A percentile compares a stretch with the other conserved stretches of the same genome.
phyloP scores from a whole-genome alignment of 176 grass and related monocot species.

The Elymus sibiricus region DNA sequence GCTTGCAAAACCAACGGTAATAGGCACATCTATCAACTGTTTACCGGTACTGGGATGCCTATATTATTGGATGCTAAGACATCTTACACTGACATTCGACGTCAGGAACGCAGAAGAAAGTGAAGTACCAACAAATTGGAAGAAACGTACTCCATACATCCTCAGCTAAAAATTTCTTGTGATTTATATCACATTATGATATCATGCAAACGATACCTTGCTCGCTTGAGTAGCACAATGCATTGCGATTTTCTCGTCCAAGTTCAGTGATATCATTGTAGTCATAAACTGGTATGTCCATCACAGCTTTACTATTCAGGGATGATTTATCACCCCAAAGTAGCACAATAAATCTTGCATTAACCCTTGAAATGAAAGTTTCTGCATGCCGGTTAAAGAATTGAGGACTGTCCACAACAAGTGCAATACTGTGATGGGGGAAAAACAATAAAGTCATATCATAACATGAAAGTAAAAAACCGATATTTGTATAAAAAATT shows the following conservation, averaged over 20 bases:
- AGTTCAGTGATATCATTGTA: constrained; percentile 73
- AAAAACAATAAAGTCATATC: constrained; percentile 35
- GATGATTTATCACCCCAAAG: constrained; percentile 87
- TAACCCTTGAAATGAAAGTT: constrained; percentile 64
- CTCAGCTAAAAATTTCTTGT: not conserved
- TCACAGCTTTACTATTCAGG: constrained; percentile 51
- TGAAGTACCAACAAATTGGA: not conserved
- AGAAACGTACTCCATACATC: not conserved
- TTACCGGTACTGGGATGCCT: constrained; percentile 2
- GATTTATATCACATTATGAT: not conserved
- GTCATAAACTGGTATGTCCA: constrained; percentile 65
- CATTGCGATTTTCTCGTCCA: constrained; percentile 47
- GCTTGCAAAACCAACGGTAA: not conserved
- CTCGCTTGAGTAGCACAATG: constrained; percentile 30
- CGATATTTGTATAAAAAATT: not conserved
- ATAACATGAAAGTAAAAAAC: constrained; percentile 35
- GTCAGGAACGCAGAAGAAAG: not conserved
- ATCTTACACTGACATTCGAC: not conserved
- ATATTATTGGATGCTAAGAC: not conserved
- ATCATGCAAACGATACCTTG: constrained; percentile 59
- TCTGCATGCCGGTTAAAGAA: constrained; percentile 89
- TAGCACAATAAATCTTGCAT: constrained; percentile 76
- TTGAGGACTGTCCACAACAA: constrained; percentile 89
- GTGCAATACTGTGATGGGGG: constrained; percentile 62
- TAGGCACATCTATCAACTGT: not conserved